Evolutionary conservation across 805 yeast species (phyloP).

Genomic region (Debaryomyces castellii): DNA sequence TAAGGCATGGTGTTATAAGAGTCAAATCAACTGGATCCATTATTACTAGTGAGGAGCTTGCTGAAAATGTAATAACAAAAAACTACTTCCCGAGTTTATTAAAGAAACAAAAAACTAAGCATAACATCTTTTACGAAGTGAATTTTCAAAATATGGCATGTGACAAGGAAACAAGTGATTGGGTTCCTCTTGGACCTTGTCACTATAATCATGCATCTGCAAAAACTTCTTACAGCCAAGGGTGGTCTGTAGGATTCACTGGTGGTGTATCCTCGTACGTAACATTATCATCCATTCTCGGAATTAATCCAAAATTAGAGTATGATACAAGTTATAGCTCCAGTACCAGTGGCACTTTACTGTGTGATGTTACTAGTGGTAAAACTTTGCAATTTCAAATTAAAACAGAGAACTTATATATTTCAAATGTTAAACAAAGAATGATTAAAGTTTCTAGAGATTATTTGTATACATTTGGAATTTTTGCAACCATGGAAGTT

Average conservation of each 20-base stretch:
- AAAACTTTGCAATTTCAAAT: constrained; percentile 11
- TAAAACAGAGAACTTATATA: constrained; percentile 3
- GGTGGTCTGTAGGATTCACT: constrained; percentile 10
- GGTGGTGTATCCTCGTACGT: constrained; percentile 7
- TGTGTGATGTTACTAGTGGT: constrained; percentile 11
- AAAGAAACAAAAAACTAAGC: background rate
- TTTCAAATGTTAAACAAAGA: constrained; percentile 9
- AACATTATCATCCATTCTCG: constrained; percentile 7
- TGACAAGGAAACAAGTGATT: constrained; percentile 1
- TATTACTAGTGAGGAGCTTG: constrained; percentile 9
- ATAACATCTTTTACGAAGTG: constrained; percentile 8
- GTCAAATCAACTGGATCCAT: constrained; percentile 10
- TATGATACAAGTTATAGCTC: constrained; percentile 3
- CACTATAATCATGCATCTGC: constrained; percentile 9
- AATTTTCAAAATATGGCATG: constrained; percentile 2
- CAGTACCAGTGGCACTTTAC: constrained; percentile 8
- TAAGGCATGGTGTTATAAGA: constrained; percentile 12
- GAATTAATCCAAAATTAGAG: constrained; percentile 7
- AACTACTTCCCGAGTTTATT: constrained; percentile 7
- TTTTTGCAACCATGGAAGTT: constrained; percentile 3
- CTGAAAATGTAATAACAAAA: constrained; percentile 9
- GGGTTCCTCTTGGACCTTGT: constrained; percentile 12
- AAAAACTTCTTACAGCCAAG: constrained; percentile 8
- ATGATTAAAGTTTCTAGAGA: constrained; percentile 5
- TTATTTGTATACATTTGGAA: constrained; percentile 1